Evolutionary conservation across 2,329 filamentous ascomycete genomes (phyloP), one percentile per base, ranked within the genome.

Genomic region (Fusarium sp.): DNA sequence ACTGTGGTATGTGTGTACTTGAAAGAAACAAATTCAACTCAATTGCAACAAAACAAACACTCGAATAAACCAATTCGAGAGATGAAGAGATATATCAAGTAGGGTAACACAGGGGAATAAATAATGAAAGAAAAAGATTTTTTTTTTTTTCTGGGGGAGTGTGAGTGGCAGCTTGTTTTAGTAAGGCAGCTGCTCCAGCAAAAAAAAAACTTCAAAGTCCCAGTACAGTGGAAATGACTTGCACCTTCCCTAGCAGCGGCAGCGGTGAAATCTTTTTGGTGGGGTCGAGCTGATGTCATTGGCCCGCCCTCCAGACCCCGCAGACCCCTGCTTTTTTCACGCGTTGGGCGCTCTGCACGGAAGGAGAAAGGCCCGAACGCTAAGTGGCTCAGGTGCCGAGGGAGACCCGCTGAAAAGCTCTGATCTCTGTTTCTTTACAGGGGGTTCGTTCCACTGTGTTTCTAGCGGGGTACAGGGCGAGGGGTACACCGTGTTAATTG

Each of bases 201-300:
- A 57, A 43, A 60, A 30, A 30, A 30, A 30, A 62, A 60, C 60
- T 61, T 65, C 25, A 59, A 70, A 71, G 63, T 50, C 43, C 54
- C 57, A 61, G 65, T 48, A 57, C 48, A 52, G 32, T 54, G 41
- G 50, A 72, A 64, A 73, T 71, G 63, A 76, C 64, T 59, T 59
- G 25, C 45, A 50, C 48, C 48, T 52, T 52, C 27, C 48, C 48
- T 65, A 13, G 39, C 39, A 43, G 20, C 67, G 61, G 59, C 64
- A 66, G 67, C 70, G 68, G 73, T 76, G 67, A 78, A 76, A 79
- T 75, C 70, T 79, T 79, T 79, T 77, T 71, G 77, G 77, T 77
- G 78, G 78, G 78, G 77, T 76, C 39, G 8, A 35, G 18, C 67
- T 79, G 77, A 76, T 79, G 77, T 79, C 78, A 79, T 79, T 79